Evolutionary conservation across 139 green algal genomes (phyloP), one percentile per base, ranked within the genome.

Genomic region (Chlamydomonas sphaeroides): DNA sequence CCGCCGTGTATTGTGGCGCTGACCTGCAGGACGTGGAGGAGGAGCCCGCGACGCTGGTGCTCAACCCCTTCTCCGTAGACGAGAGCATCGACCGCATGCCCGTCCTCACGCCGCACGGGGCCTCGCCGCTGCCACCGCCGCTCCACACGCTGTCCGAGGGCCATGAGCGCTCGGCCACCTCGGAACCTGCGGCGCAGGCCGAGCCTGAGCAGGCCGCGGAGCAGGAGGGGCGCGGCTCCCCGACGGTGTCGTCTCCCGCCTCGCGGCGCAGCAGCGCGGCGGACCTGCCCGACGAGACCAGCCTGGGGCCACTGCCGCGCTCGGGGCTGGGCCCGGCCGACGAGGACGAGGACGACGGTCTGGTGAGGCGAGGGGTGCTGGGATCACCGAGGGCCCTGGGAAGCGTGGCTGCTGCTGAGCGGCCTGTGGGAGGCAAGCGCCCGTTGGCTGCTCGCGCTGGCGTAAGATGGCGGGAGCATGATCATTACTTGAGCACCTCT

Each of bases 51-150:
- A 41, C 30, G 33, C 15, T 21, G 5, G 23, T 36, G 6, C 28
- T 36, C 42, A 48, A 72, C 45, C 75, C 75, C 18, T 82, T 82
- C 63, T 82, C 75, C 3, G 75, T 82, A 20, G 75, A 82, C 61
- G 75, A 72, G 14, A 73, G 61, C 45, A 56, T 36, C n/a, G 75
- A 82, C 75, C 62, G 61, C 62, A 49, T 82, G 33, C 75, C 75
- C 20, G 51, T 23, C 5, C 75, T 82, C n/a, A 36, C 32, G 32
- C 59, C 75, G 1, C 15, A 14, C 10, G 28, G 32, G 8, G 21
- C 65, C 38, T 26, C 26, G 18, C 39, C 23, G 36, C 65, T 38
- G 36, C 36, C 36, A 25, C 0, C 7, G 23, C 65, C 38, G 45
- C 45, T 53, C 11, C 45, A 53, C 45, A 53, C 45, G 33, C 63